Conservation (phyloP, 164 flowering plant genomes). For the Magnolia changhungtana region DNA sequence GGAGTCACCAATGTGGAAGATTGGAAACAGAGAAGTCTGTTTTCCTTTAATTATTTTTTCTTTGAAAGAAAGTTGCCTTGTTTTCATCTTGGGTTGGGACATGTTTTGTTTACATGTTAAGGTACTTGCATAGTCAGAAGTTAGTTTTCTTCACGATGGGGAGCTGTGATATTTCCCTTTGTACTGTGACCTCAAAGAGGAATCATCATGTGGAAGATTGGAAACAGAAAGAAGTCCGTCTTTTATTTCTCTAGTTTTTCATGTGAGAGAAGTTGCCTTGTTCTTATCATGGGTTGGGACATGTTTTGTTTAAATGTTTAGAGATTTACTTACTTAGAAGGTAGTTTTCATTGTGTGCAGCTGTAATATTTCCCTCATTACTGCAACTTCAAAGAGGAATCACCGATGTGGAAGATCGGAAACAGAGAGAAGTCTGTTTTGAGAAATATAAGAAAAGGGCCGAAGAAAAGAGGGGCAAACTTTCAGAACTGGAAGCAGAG, state of each 20-base stretch:
- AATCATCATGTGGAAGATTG: conserved; percentile 68
- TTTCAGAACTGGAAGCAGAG: conserved; percentile 66
- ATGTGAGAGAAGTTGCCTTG: neutral
- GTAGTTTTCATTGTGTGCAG: conserved; percentile 28
- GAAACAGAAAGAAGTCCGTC: conserved; percentile 46
- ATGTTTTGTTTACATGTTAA: too few species aligned
- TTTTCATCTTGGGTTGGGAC: too few species aligned
- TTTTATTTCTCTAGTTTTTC: neutral
- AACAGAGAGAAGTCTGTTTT: conserved; percentile 63
- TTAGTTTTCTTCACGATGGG: neutral
- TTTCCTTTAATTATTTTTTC: neutral
- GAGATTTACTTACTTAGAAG: conserved; percentile 1
- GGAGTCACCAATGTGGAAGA: conserved; percentile 87
- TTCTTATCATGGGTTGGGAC: too few species aligned
- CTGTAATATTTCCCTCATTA: conserved; percentile 80
- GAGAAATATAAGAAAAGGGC: conserved; percentile 54
- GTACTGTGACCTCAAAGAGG: conserved; percentile 81
- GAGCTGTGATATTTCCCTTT: conserved; percentile 88
- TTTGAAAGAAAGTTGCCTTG: neutral
- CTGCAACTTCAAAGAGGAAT: conserved; percentile 85
- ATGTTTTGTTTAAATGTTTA: too few species aligned
- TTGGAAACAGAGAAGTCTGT: conserved; percentile 49
- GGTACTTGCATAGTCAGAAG: neutral
- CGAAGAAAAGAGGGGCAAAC: conserved; percentile 49
- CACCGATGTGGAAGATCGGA: conserved; percentile 75